Conservation (phyloP, 2,329 filamentous ascomycete genomes). For the Trichoderma endophyticum region DNA sequence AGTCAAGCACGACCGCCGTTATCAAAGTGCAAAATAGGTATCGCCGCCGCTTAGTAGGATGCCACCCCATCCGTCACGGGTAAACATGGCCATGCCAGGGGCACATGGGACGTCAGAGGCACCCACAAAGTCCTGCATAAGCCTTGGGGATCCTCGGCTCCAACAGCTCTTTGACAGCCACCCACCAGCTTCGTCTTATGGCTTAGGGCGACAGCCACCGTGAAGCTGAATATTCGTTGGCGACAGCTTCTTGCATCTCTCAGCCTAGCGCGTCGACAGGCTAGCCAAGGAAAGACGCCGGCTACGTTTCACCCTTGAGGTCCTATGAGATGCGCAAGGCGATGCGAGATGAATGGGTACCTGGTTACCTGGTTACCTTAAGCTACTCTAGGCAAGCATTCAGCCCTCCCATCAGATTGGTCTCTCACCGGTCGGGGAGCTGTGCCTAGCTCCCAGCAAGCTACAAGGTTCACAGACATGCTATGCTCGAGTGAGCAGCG, state of each 20-base stretch:
- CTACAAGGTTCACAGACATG: constrained; percentile 9
- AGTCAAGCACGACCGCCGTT: background rate
- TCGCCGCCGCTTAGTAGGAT: background rate
- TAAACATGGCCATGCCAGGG: background rate
- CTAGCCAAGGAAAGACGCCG: background rate
- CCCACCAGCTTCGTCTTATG: background rate
- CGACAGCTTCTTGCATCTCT: background rate
- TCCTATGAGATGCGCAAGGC: background rate
- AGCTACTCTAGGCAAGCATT: constrained; percentile 9
- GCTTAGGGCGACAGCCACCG: background rate
- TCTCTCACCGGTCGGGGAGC: background rate
- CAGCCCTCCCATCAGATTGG: background rate
- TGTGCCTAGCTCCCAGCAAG: background rate
- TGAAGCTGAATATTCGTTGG: constrained; percentile 1
- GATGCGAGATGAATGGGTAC: background rate
- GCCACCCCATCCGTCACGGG: background rate
- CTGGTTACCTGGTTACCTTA: background rate
- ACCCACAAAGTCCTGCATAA: constrained; percentile 12
- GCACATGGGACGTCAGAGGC: constrained; percentile 1
- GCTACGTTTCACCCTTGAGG: background rate
- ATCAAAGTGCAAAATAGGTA: background rate
- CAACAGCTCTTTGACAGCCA: background rate
- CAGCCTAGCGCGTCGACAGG: background rate
- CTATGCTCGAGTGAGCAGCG: constrained; percentile 20
- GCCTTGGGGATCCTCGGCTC: constrained; percentile 5